These are phyloP conservation scores for Lasiosphaeria miniovina DNA, from an alignment of 495 filamentous ascomycete species.

Conservation along the genomic window DNA sequence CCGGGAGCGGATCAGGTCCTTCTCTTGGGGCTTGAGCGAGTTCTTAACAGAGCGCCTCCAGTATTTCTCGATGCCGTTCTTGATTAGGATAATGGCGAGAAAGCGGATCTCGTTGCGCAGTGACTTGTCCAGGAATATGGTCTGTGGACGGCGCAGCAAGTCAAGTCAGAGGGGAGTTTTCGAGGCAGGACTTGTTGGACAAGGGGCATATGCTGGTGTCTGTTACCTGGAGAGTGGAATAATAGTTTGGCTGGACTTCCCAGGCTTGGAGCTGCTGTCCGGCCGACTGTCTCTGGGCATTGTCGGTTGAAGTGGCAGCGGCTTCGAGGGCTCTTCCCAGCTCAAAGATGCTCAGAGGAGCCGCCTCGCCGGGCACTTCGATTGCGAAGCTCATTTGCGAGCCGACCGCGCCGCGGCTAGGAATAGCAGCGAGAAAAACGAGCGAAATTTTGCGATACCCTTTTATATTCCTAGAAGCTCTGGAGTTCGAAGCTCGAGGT, in stretches of 20 bases:
- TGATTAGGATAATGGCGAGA: constrained; percentile 88
- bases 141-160: constrained; percentile 40
- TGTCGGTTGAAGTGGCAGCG: constrained; percentile 71
- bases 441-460: too few species aligned
- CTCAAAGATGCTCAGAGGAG: constrained; percentile 57
- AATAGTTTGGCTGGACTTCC: constrained; percentile 75
- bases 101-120: constrained; percentile 74
- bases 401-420: not conserved
- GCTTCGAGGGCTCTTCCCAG: constrained; percentile 68
- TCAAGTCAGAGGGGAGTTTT: not conserved
- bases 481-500: too few species aligned
- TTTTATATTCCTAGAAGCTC: too few species aligned
- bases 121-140: constrained; percentile 72
- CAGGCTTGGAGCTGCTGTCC: constrained; percentile 81
- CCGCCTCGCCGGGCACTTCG: constrained; percentile 52
- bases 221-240: constrained; percentile 70
- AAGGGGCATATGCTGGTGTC: constrained; percentile 11
- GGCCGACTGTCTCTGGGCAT: constrained; percentile 73
- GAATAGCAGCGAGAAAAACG: not conserved
- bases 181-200: not conserved
- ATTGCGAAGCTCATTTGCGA: constrained; percentile 50
- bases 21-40: constrained; percentile 71
- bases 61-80: constrained; percentile 92
- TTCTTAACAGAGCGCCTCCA: constrained; percentile 75
- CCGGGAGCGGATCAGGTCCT: constrained; percentile 66